Conservation (phyloP, 768 basidiomycete species). For the Candolleomyces aberdarensis region DNA sequence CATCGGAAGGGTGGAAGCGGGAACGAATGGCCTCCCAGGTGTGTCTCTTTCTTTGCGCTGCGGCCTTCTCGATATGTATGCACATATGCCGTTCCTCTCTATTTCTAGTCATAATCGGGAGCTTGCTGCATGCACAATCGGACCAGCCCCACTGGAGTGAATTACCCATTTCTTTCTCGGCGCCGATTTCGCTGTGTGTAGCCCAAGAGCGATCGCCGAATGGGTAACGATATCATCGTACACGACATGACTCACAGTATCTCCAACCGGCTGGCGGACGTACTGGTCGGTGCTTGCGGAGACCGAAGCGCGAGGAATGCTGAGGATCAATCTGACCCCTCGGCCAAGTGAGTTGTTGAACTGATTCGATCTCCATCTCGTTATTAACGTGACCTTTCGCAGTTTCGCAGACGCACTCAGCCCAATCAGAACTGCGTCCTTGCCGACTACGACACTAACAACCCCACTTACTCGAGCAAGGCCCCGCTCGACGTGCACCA, state of each 20-base stretch:
- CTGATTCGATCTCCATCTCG: too few relatives aligned
- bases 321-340: not conserved
- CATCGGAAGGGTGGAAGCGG: too few relatives aligned
- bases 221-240: conserved; percentile 54
- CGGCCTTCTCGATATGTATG: not conserved
- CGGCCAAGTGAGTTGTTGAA: too few relatives aligned
- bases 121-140: conserved; percentile 25
- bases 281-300: conserved; percentile 15
- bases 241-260: conserved; percentile 48
- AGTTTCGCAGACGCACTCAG: not conserved
- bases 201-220: conserved; percentile 31
- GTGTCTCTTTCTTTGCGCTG: not conserved
- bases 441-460: conserved; percentile 19
- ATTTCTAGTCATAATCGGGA: conserved; percentile 32
- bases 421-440: too few relatives aligned
- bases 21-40: conserved; percentile 45
- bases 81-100: not conserved
- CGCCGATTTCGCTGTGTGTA: not conserved
- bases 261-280: conserved; percentile 48
- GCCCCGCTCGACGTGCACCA: conserved; percentile 46
- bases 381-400: too few relatives aligned
- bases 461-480: conserved; percentile 45
- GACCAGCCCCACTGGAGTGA: conserved; percentile 14
- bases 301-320: too few relatives aligned
- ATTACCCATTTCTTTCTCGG: not conserved